phyloP scores from a whole-genome alignment of 176 grass and related monocot species.

The Rhipidocladum racemiflorum region DNA sequence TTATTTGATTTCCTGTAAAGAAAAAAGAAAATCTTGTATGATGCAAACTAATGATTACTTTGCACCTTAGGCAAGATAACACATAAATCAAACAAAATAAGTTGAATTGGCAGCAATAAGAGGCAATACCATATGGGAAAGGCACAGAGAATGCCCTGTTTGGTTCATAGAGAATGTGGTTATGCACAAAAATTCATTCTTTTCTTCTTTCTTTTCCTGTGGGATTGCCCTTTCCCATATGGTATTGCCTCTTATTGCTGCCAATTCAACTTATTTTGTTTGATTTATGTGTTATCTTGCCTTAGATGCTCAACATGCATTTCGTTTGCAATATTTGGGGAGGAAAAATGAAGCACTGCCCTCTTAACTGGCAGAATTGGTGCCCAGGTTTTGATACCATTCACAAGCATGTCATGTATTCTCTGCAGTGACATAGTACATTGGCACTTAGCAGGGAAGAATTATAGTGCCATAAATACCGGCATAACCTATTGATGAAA shows the following conservation, averaged over 20 bases:
- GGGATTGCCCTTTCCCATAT: too few species aligned
- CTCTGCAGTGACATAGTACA: conserved; percentile 44
- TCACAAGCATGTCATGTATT: conserved; percentile 84
- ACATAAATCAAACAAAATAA: neutral
- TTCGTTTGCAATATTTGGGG: conserved; percentile 98
- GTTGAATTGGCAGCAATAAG: neutral
- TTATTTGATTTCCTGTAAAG: neutral
- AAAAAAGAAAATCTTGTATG: too few species aligned
- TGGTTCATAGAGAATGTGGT: conserved; percentile 9
- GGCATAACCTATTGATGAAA: conserved; percentile 20
- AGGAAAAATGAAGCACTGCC: conserved; percentile 87
- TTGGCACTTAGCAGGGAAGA: too few species aligned
- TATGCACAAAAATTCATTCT: neutral
- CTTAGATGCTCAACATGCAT: conserved; percentile 97
- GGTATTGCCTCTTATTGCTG: too few species aligned
- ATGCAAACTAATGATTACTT: neutral
- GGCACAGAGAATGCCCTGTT: neutral
- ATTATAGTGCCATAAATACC: neutral
- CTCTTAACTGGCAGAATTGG: conserved; percentile 64
- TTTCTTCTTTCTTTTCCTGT: too few species aligned
- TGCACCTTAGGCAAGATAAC: neutral
- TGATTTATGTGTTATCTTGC: too few species aligned
- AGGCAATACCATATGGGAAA: neutral
- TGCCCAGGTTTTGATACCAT: conserved; percentile 84
- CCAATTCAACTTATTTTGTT: too few species aligned